phyloP scores from a whole-genome alignment of 2,329 filamentous ascomycete genomes.

The Phoma sp. region DNA sequence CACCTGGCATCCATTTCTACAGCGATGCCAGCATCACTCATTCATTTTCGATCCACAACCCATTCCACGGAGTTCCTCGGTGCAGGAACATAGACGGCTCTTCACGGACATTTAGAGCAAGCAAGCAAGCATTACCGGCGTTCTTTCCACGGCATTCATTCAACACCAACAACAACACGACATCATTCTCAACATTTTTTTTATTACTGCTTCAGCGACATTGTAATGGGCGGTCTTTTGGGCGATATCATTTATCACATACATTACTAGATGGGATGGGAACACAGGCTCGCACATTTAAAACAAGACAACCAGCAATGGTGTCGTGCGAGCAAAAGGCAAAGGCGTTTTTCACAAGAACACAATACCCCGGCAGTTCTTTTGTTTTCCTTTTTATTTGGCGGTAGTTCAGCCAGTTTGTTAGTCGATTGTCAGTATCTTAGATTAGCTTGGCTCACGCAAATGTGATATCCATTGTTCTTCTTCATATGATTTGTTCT shows the following conservation, averaged over 20 bases:
- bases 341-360: conserved; percentile 34
- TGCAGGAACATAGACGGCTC: conserved; percentile 8
- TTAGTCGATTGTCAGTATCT: conserved; percentile 3
- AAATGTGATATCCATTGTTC: conserved; percentile 19
- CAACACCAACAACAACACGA: not conserved
- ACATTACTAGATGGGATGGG: conserved; percentile 30
- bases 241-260: too few relatives aligned
- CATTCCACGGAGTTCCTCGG: conserved; percentile 14
- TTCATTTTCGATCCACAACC: too few relatives aligned
- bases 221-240: conserved; percentile 11
- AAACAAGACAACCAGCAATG: conserved; percentile 30
- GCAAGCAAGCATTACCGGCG: too few relatives aligned
- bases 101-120: conserved; percentile 16
- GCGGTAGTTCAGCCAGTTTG: conserved; percentile 20
- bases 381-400: not conserved
- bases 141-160: too few relatives aligned
- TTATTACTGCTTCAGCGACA: conserved; percentile 2
- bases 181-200: not conserved
- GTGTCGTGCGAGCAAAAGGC: conserved; percentile 28
- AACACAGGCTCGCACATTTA: too few relatives aligned
- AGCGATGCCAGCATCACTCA: conserved; percentile 27
- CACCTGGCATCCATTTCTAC: too few relatives aligned
- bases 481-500: too few relatives aligned
- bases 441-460: conserved; percentile 24
- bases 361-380: conserved; percentile 36